Percentiles rank a stretch among this genome's conserved stretches.
These are phyloP conservation scores for Micractinium conductrix DNA, from an alignment of 139 green algal species.

Conservation along the genomic window DNA sequence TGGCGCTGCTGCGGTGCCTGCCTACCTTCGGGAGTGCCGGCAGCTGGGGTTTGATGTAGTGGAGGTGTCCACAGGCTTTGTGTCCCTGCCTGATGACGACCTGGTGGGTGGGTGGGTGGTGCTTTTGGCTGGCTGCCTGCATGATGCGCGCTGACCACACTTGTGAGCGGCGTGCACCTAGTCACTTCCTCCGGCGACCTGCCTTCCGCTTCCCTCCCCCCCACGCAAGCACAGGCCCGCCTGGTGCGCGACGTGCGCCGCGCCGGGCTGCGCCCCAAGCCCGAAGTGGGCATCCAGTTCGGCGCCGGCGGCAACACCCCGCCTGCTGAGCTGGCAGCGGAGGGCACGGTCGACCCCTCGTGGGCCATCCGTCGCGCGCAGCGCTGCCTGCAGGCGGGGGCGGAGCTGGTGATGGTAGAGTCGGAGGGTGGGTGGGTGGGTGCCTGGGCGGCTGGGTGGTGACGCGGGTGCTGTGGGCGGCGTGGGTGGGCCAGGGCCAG, in stretches of 20 bases:
- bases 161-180: too few species aligned
- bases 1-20: too few species aligned
- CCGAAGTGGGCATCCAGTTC: slow-evolving; percentile 47
- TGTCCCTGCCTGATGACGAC: slow-evolving; percentile 36
- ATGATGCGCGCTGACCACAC: too few species aligned
- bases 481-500: neutral
- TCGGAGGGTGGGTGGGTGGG: neutral
- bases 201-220: neutral
- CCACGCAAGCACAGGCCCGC: neutral
- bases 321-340: slow-evolving; percentile 24
- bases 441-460: neutral
- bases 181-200: too few species aligned
- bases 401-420: slow-evolving; percentile 13
- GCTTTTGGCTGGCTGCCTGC: neutral
- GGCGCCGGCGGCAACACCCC: slow-evolving; percentile 44
- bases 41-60: slow-evolving; percentile 45
- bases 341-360: slow-evolving; percentile 34
- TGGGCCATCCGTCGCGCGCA: slow-evolving; percentile 6
- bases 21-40: slow-evolving; percentile 23
- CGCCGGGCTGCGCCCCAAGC: slow-evolving; percentile 53
- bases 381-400: slow-evolving; percentile 30
- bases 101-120: neutral
- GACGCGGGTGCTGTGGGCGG: neutral
- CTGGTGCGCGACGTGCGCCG: slow-evolving; percentile 58
- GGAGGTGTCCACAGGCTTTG: slow-evolving; percentile 45